Base-by-base conservation (phyloP, 176 grass and related monocot genomes). In the Luzula sylvatica region DNA sequence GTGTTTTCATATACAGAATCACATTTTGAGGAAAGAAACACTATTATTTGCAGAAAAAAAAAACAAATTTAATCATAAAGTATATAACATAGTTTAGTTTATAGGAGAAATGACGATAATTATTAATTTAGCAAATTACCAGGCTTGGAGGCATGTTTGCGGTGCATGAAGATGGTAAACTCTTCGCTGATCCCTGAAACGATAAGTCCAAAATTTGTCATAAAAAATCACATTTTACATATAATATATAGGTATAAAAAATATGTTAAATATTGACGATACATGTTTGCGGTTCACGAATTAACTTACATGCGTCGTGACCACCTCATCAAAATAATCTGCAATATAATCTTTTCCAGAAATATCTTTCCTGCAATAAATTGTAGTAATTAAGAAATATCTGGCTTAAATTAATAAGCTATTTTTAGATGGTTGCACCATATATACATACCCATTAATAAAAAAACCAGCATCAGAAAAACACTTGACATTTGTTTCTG, bases 381-480 rank as follows among this genome's bases (percentile, higher is more conserved):
- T n/a, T n/a, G n/a, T n/a, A n/a, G 8, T 32, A 32, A 4, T 32
- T 32, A 9, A 35, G 7, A 1, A 35, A 35, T 32, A 8, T 4
- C 29, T 4, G 8, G 8, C 5, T 52, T n/a, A n/a, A 75, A 11
- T 39, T 46, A 55, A 67, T 16, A 15, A 57, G 24, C n/a, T 66
- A 15, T 50, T 15, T 5, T 8, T 35, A 7, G 9, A n/a, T n/a
- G n/a, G n/a, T n/a, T n/a, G n/a, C n/a, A n/a, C n/a, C n/a, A n/a
- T n/a, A n/a, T n/a, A n/a, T n/a, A 16, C 74, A 75, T 95, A 95
- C 89, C 30, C 68, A 54, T 95, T 72, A 5, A 86, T 62, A 67
- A 95, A 95, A 73, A 78, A 95, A 42, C 83, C 89, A 76, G 80
- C 89, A 76, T 95, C 89, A 8, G 83, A 95, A 65, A 95, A 56